Conservation (phyloP, 257 asterid genomes). For the Ilex asprella region DNA sequence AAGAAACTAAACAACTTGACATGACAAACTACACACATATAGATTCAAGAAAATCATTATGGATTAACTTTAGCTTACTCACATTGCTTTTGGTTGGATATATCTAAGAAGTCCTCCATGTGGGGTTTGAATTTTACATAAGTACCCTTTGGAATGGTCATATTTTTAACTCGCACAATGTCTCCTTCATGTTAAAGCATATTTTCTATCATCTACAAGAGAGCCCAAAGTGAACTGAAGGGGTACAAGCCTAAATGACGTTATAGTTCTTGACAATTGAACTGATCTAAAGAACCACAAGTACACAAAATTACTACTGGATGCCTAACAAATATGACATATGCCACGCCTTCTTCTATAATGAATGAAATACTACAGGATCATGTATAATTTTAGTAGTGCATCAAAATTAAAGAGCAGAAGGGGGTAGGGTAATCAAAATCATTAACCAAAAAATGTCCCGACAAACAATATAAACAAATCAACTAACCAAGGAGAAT, state of each 20-base stretch:
- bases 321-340: constrained; percentile 95
- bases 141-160: constrained; percentile 87
- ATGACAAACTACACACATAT: no score
- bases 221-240: no score
- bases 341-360: constrained; percentile 97
- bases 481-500: constrained; percentile 76
- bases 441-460: background rate
- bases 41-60: no score
- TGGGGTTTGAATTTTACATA: constrained; percentile 95
- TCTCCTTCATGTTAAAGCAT: no score
- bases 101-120: constrained; percentile 90
- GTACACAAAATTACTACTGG: constrained; percentile 1
- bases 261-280: background rate
- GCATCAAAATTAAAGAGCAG: background rate
- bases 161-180: constrained; percentile 51
- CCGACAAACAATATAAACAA: background rate
- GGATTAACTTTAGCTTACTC: constrained; percentile 27
- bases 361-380: constrained; percentile 77
- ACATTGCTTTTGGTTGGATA: constrained; percentile 96
- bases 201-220: no score
- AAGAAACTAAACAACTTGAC: background rate
- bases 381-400: constrained; percentile 5
- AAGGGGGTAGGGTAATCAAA: background rate
- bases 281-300: constrained; percentile 5
- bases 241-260: no score